These are phyloP conservation scores for Aspergillus eucalypticola DNA, from an alignment of 2,329 filamentous ascomycete species.

Conservation along the genomic window DNA sequence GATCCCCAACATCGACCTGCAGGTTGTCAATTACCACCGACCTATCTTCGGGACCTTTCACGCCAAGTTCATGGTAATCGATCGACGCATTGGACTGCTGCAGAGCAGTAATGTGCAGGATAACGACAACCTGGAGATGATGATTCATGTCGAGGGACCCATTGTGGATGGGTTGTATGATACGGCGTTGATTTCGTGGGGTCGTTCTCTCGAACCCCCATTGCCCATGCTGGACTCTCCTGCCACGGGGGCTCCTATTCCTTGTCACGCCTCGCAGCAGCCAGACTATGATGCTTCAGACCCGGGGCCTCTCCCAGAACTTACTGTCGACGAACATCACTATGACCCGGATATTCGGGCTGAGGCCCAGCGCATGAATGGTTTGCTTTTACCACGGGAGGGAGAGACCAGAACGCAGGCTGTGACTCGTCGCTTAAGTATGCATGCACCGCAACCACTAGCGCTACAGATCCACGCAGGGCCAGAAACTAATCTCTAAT, in stretches of 20 bases:
- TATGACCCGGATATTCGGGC: slow-evolving; percentile 63
- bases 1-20: slow-evolving; percentile 69
- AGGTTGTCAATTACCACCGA: slow-evolving; percentile 72
- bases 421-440: slow-evolving; percentile 64
- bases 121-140: slow-evolving; percentile 81
- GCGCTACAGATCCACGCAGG: background rate
- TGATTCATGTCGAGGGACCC: slow-evolving; percentile 71
- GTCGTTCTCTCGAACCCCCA: slow-evolving; percentile 61
- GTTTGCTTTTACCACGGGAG: slow-evolving; percentile 52
- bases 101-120: slow-evolving; percentile 77
- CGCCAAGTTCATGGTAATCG: slow-evolving; percentile 75
- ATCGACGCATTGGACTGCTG: slow-evolving; percentile 68
- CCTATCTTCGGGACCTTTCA: slow-evolving; percentile 74
- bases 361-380: slow-evolving; percentile 65
- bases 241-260: slow-evolving; percentile 38
- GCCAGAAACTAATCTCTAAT: background rate
- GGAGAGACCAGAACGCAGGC: slow-evolving; percentile 59
- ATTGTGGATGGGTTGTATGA: slow-evolving; percentile 78
- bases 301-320: slow-evolving; percentile 50
- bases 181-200: slow-evolving; percentile 71
- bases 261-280: slow-evolving; percentile 22
- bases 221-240: slow-evolving; percentile 58
- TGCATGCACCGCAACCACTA: slow-evolving; percentile 9
- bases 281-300: slow-evolving; percentile 15
- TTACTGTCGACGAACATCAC: slow-evolving; percentile 60